Evolutionary conservation across 441 rosid species (phyloP), one percentile per base, ranked within the genome.

Genomic region (Pelargonium citronellum): DNA sequence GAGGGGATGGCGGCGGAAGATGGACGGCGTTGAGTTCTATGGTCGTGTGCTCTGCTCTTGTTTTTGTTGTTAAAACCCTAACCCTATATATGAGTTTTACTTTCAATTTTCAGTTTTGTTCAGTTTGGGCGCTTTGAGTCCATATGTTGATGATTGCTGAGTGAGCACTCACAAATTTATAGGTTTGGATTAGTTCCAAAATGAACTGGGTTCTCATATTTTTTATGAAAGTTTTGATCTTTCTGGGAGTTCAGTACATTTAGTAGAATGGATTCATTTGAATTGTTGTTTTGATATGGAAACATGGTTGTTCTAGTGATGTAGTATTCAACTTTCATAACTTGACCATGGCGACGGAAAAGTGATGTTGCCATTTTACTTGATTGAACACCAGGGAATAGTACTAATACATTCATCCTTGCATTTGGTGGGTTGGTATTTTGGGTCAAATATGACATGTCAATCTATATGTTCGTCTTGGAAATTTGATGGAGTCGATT

Each of bases 1-100:
- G n/a, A n/a, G n/a, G n/a, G n/a, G n/a, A n/a, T n/a, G n/a, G n/a
- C n/a, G n/a, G n/a, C n/a, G n/a, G n/a, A n/a, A n/a, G n/a, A 91
- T 89, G 97, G 97, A 93, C 71, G 97, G 97, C 34, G 89, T 95
- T 2, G 97, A 94, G 83, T 96, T 94, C 27, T 91, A 90, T 61
- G 98, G 97, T 17, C 90, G 95, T 4, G 98, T 94, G 13, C 60
- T n/a, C 16, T 46, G 10, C 17, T 15, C 34, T 16, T 34, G 15
- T 5, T 57, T 19, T n/a, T 12, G 8, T 53, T 8, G 53, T 11
- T 6, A 15, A 51, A 43, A 51, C 4, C 39, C 6, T 65, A 41
- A 15, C 71, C 7, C 34, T 77, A 2, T 34, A 1, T 1, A 7
- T 37, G 17, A 11, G 43, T 24, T 9, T 13, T 47, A 9, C 20